These are phyloP conservation scores for Mortierella sp. DNA, from an alignment of 371 early-diverging fungal species.

Conservation along the genomic window DNA sequence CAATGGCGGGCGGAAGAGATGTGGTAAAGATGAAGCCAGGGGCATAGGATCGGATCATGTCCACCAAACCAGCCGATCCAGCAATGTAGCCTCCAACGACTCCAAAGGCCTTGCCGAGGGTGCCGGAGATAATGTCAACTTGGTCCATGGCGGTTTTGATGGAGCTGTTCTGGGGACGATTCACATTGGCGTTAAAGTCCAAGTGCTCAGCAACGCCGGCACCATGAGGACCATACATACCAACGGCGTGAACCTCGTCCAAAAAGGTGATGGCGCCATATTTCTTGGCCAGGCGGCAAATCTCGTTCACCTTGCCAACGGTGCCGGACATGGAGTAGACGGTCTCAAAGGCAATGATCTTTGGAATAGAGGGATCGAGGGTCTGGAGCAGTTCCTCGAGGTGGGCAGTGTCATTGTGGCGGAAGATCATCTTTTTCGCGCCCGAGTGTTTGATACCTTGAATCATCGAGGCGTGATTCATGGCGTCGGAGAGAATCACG, in stretches of 20 bases:
- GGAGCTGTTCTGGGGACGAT: conserved; percentile 59
- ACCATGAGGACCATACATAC: conserved; percentile 97
- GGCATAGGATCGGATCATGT: conserved; percentile 98
- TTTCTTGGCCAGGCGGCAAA: conserved; percentile 92
- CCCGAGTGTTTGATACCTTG: conserved; percentile 96
- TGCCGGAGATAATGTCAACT: conserved; percentile 97
- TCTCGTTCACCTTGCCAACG: conserved; percentile 95
- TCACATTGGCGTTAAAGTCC: conserved; percentile 73
- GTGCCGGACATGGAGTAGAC: conserved; percentile 99
- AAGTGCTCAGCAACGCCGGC: conserved; percentile 98
- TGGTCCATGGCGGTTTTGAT: conserved; percentile 74
- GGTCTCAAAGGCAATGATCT: conserved; percentile 97
- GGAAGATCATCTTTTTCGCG: conserved; percentile 91
- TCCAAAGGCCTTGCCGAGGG: conserved; percentile 98
- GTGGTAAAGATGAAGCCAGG: conserved; percentile 99
- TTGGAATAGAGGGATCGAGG: conserved; percentile 85
- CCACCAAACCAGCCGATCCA: conserved; percentile 87
- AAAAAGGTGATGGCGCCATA: conserved; percentile 98
- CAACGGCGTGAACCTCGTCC: conserved; percentile 99
- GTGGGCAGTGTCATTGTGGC: conserved; percentile 94
- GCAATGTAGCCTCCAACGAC: conserved; percentile 99
- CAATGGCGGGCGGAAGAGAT: conserved; percentile 95
- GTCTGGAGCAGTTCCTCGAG: conserved; percentile 86
- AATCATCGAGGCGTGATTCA: conserved; percentile 99
- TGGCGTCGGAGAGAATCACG: conserved; percentile 93